A percentile compares a stretch with the other conserved stretches of the same genome.
Conservation (phyloP, 257 asterid species). For the Lycium barbarum region DNA sequence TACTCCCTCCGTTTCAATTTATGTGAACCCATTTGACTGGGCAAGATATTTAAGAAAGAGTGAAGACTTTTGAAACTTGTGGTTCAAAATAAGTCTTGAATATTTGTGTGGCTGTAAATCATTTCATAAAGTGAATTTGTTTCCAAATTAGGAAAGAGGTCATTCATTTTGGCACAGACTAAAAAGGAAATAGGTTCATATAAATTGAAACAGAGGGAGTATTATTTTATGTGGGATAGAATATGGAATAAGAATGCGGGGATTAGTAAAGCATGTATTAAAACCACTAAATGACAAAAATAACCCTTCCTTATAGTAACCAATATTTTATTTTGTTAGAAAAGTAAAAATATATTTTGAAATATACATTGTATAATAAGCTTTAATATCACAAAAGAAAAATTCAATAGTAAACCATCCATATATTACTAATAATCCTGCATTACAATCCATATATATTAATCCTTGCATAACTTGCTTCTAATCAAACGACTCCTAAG, state of each 20-base stretch:
- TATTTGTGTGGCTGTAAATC: no score
- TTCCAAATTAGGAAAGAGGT: no score
- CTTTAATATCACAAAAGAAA: background rate
- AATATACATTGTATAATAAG: background rate
- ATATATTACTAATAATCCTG: background rate
- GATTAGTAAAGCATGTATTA: background rate
- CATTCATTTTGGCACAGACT: no score
- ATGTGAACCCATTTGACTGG: no score
- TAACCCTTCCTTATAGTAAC: background rate
- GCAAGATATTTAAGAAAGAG: no score
- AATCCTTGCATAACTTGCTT: slow-evolving; percentile 20
- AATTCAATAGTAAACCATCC: background rate
- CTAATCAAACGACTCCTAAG: background rate
- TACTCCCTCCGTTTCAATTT: no score
- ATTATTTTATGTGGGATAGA: background rate
- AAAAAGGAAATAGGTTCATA: no score
- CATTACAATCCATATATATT: background rate
- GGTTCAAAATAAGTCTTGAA: no score
- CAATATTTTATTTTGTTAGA: background rate
- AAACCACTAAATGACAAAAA: background rate
- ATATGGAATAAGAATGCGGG: background rate
- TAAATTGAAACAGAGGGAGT: no score
- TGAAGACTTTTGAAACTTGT: no score
- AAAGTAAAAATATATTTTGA: background rate
- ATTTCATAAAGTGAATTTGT: no score